A percentile compares a stretch with the other conserved stretches of the same genome.
Evolutionary conservation across 2,329 filamentous ascomycete species (phyloP).

Genomic region (Cadophora sp.): DNA sequence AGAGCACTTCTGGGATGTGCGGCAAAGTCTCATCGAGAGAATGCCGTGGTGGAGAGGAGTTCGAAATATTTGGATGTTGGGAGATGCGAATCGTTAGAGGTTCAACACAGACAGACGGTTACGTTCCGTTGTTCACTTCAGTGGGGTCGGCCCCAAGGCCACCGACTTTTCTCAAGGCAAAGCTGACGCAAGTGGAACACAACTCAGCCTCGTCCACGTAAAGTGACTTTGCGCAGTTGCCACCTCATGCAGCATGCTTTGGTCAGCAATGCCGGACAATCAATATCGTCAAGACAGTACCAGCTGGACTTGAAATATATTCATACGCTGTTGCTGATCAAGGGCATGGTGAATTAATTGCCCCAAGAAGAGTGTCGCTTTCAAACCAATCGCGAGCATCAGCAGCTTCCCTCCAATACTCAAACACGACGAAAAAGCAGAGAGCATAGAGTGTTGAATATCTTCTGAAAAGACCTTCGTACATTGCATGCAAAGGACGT

Average conservation of each 20-base stretch:
- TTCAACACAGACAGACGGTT: conserved; percentile 6
- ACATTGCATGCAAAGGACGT: neutral
- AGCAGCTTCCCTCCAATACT: neutral
- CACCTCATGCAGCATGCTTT: conserved; percentile 11
- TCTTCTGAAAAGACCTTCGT: neutral
- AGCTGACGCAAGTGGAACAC: conserved; percentile 25
- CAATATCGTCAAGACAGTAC: neutral
- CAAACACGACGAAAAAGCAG: neutral
- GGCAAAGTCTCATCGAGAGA: conserved; percentile 25
- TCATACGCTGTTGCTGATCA: neutral
- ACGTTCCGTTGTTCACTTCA: conserved; percentile 18
- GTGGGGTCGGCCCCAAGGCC: conserved; percentile 26
- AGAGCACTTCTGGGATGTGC: conserved; percentile 9
- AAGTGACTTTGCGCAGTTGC: conserved; percentile 1
- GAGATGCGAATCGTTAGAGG: conserved; percentile 21
- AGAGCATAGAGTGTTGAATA: neutral
- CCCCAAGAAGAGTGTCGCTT: neutral
- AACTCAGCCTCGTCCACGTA: conserved; percentile 28
- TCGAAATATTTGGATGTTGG: conserved; percentile 18
- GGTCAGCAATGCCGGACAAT: neutral
- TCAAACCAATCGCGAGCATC: too few relatives aligned
- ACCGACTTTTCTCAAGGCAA: conserved; percentile 22
- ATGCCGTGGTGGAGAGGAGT: conserved; percentile 7
- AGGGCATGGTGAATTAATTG: neutral
- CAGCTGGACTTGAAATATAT: neutral